Conservation (phyloP, 108 stramenopile genomes). For the Chaetoceros muelleri region DNA sequence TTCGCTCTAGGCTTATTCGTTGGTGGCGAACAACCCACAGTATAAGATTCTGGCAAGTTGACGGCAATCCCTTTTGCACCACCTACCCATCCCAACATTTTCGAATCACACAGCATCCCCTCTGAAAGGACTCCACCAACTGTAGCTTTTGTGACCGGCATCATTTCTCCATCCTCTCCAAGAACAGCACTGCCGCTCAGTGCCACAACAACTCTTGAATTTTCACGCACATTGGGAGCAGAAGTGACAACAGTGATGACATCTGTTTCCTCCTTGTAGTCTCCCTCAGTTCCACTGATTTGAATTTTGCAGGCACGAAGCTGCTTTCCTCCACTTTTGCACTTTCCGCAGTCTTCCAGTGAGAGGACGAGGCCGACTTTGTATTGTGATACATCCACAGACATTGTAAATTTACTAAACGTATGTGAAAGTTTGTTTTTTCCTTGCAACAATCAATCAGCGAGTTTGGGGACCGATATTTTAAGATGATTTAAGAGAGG, state of each 20-base stretch:
- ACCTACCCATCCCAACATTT: slow-evolving; percentile 81
- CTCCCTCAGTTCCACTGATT: slow-evolving; percentile 2
- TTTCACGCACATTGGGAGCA: slow-evolving; percentile 67
- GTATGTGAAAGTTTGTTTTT: too few species aligned
- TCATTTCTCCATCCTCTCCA: slow-evolving; percentile 54
- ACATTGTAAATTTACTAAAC: slow-evolving; percentile 12
- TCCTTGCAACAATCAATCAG: too few species aligned
- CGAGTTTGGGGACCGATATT: too few species aligned
- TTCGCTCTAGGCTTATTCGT: slow-evolving; percentile 53
- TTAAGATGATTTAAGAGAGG: too few species aligned
- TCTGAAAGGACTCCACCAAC: slow-evolving; percentile 71
- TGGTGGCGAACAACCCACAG: slow-evolving; percentile 59
- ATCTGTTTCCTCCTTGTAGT: slow-evolving; percentile 7
- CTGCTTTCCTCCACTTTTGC: slow-evolving; percentile 32
- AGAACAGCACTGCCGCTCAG: slow-evolving; percentile 47
- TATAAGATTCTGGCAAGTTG: slow-evolving; percentile 49
- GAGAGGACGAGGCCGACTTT: slow-evolving; percentile 65
- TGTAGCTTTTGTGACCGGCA: slow-evolving; percentile 49
- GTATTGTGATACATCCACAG: slow-evolving; percentile 54
- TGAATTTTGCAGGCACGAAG: slow-evolving; percentile 19
- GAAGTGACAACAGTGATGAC: slow-evolving; percentile 59
- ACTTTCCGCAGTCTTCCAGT: slow-evolving; percentile 24
- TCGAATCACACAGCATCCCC: slow-evolving; percentile 87
- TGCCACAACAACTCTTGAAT: slow-evolving; percentile 68
- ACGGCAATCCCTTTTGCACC: slow-evolving; percentile 70